phyloP scores from a whole-genome alignment of 805 yeast species.

The Wickerhamiella bombiphila region DNA sequence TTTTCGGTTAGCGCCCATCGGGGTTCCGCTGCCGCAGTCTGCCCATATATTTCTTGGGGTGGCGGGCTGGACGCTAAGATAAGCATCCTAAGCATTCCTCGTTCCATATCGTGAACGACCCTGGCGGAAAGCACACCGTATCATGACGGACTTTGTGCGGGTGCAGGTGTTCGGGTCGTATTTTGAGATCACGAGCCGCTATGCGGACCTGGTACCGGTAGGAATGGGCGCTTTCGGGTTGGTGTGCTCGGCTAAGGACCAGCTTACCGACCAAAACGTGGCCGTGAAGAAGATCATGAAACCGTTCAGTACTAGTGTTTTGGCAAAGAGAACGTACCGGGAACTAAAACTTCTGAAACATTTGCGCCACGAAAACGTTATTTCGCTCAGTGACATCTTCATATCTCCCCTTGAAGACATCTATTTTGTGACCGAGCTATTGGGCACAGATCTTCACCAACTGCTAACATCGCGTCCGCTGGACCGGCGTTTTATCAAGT shows the following conservation, averaged over 20 bases:
- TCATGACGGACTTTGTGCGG: slow-evolving; percentile 19
- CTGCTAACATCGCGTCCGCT: slow-evolving; percentile 82
- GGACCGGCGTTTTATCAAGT: slow-evolving; percentile 92
- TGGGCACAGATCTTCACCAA: slow-evolving; percentile 92
- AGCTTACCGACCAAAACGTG: slow-evolving; percentile 77
- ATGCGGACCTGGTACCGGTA: slow-evolving; percentile 86
- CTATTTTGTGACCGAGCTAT: slow-evolving; percentile 86
- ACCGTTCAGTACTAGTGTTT: slow-evolving; percentile 86
- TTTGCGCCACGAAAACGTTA: slow-evolving; percentile 84
- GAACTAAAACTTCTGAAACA: slow-evolving; percentile 89
- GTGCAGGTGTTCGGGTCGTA: slow-evolving; percentile 18
- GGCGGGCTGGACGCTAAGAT: no score
- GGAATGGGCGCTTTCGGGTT: slow-evolving; percentile 99
- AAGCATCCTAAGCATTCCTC: no score
- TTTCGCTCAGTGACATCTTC: slow-evolving; percentile 84
- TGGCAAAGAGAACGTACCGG: slow-evolving; percentile 92
- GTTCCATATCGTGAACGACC: no score
- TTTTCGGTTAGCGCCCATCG: no score
- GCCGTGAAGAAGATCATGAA: slow-evolving; percentile 97
- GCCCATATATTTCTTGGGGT: no score
- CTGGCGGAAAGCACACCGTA: no score
- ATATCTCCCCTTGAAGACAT: slow-evolving; percentile 91
- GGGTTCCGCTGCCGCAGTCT: no score
- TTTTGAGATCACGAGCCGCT: slow-evolving; percentile 26
- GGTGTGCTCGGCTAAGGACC: slow-evolving; percentile 92